These are phyloP conservation scores for Cenchrus americanus DNA, from an alignment of 176 grass and related monocot species.

Conservation along the genomic window DNA sequence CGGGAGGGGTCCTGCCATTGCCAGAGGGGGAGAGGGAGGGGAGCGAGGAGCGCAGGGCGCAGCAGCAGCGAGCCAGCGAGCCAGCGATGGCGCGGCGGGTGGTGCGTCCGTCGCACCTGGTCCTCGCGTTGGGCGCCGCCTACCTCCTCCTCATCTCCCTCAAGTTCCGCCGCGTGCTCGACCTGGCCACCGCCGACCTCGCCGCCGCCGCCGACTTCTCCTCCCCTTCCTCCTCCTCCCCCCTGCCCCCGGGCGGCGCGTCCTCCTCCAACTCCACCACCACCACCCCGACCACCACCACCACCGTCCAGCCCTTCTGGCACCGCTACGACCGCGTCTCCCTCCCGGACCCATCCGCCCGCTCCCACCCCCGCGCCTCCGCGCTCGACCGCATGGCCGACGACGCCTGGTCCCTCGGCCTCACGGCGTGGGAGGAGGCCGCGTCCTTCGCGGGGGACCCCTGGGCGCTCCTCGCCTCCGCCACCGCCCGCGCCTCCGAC, in stretches of 20 bases:
- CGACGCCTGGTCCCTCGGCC: conserved; percentile 83
- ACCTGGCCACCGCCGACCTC: conserved; percentile 66
- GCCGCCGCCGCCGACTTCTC: conserved; percentile 46
- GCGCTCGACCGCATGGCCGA: conserved; percentile 73
- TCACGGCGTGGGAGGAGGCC: conserved; percentile 71
- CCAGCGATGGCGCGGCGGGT: conserved; percentile 57
- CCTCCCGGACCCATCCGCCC: conserved; percentile 40
- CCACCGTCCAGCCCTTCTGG: conserved; percentile 59
- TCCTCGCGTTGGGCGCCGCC: conserved; percentile 53
- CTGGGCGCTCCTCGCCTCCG: conserved; percentile 39
- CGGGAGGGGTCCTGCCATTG: no score
- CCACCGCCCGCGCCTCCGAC: conserved; percentile 36
- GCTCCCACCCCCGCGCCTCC: conserved; percentile 26
- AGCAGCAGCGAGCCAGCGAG: no score
- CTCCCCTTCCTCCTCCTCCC: conserved; percentile 52
- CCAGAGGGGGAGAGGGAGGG: neutral
- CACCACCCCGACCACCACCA: neutral
- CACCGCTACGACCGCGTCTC: conserved; percentile 58
- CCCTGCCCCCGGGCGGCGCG: neutral
- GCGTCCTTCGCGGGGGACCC: conserved; percentile 50
- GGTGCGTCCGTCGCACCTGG: conserved; percentile 77
- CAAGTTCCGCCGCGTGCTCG: conserved; percentile 89
- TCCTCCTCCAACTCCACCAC: conserved; percentile 15
- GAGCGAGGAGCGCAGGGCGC: neutral
- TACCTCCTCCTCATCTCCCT: conserved; percentile 89